phyloP scores from a whole-genome alignment of 129 eudicot genomes.

The Cynara cardunculus region DNA sequence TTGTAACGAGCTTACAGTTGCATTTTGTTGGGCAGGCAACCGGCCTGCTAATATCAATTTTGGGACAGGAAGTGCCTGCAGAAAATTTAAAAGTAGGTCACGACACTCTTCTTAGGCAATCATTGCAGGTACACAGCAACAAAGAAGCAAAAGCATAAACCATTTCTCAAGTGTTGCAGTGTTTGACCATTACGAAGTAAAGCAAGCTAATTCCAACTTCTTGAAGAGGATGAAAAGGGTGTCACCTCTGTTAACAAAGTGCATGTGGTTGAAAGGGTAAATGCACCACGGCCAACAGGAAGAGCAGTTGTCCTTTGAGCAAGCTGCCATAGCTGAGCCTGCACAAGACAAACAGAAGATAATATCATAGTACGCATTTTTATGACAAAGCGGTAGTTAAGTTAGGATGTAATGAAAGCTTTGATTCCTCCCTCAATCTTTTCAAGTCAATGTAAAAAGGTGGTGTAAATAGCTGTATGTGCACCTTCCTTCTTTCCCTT shows the following conservation, averaged over 20 bases:
- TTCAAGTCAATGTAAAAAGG: background rate
- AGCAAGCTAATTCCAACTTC: slow-evolving; percentile 8
- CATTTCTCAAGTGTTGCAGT: slow-evolving; percentile 12
- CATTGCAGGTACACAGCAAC: slow-evolving; percentile 1
- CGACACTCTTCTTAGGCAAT: slow-evolving; percentile 17
- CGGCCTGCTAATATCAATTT: slow-evolving; percentile 95
- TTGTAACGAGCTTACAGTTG: slow-evolving; percentile 52
- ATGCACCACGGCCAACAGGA: slow-evolving; percentile 97
- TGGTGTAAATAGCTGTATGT: background rate
- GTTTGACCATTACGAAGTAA: background rate
- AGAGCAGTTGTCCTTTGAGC: slow-evolving; percentile 98
- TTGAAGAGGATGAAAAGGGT: background rate
- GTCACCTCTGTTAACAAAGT: slow-evolving; percentile 92
- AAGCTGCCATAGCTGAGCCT: slow-evolving; percentile 99
- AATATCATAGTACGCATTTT: background rate
- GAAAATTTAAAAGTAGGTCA: background rate
- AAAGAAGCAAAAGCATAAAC: background rate
- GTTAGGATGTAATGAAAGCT: background rate
- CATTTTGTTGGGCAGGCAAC: slow-evolving; percentile 96
- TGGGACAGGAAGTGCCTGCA: slow-evolving; percentile 95
- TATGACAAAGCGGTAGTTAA: background rate
- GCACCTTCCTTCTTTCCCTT: background rate
- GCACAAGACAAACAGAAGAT: slow-evolving; percentile 14
- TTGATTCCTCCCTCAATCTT: background rate
- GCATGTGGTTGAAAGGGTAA: slow-evolving; percentile 88